Evolutionary conservation across 768 basidiomycete genomes (phyloP).

Genomic region (Royoungia palumana): DNA sequence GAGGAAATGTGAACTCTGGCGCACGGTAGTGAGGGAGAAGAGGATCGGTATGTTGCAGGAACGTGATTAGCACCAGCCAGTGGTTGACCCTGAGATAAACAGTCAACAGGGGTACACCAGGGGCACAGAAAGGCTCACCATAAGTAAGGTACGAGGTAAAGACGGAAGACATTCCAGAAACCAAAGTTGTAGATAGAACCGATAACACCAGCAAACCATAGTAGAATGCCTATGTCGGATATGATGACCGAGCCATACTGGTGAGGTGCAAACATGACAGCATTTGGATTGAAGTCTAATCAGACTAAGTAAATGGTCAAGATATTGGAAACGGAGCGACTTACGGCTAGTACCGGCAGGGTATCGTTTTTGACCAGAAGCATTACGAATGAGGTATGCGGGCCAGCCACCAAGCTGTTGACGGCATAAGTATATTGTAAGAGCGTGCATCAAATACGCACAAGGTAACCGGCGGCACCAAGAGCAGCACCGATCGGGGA

Average conservation of each 20-base stretch:
- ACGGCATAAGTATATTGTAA: neutral
- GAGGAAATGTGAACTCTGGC: conserved; percentile 85
- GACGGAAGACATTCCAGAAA: conserved; percentile 66
- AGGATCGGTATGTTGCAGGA: conserved; percentile 98
- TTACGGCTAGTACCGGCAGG: conserved; percentile 75
- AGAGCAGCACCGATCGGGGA: conserved; percentile 73
- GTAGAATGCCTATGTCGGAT: conserved; percentile 77
- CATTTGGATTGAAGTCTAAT: conserved; percentile 70
- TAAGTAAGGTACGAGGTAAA: conserved; percentile 88
- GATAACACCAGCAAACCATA: conserved; percentile 65
- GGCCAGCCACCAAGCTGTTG: conserved; percentile 79
- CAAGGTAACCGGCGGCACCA: conserved; percentile 56
- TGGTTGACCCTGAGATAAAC: conserved; percentile 64
- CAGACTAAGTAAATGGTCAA: neutral
- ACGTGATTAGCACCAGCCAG: conserved; percentile 96
- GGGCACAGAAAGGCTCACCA: conserved; percentile 41
- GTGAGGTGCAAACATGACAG: conserved; percentile 81
- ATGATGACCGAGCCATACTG: conserved; percentile 73
- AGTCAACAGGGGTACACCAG: neutral
- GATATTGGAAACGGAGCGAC: conserved; percentile 25
- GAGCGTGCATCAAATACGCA: conserved; percentile 28
- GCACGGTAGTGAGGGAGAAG: conserved; percentile 91
- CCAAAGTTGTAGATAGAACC: conserved; percentile 58
- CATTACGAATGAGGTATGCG: conserved; percentile 75
- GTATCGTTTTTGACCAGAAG: conserved; percentile 82